phyloP scores from a whole-genome alignment of 2,329 filamentous ascomycete genomes.

The Exserohilum turcica region DNA sequence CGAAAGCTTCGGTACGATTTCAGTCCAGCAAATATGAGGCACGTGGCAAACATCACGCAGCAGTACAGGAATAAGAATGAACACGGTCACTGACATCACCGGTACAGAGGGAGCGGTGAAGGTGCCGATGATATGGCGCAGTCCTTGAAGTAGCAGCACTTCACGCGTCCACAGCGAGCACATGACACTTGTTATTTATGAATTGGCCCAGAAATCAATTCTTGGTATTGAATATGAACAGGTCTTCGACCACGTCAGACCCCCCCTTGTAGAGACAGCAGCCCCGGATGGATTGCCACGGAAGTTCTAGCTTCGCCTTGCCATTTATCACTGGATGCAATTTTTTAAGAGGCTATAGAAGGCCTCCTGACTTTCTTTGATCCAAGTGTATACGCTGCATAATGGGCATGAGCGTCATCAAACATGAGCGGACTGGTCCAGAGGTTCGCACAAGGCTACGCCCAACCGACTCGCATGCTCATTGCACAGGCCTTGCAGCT shows the following conservation, averaged over 20 bases:
- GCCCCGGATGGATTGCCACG: neutral
- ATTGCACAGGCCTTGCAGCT: neutral
- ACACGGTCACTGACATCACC: slow-evolving; percentile 2
- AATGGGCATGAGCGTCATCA: neutral
- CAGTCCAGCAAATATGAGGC: slow-evolving; percentile 10
- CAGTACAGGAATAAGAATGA: neutral
- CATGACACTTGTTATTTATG: neutral
- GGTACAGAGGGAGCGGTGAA: neutral
- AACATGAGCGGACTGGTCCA: neutral
- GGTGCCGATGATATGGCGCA: neutral
- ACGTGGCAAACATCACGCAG: slow-evolving; percentile 17
- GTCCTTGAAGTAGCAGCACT: neutral
- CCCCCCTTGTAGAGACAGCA: neutral
- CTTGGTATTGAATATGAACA: neutral
- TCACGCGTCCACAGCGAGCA: neutral
- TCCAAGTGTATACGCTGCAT: neutral
- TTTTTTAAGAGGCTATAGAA: neutral
- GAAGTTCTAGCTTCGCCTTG: neutral
- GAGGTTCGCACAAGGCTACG: neutral
- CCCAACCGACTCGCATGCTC: neutral
- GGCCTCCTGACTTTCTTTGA: neutral
- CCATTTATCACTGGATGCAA: neutral
- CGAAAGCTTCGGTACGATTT: neutral
- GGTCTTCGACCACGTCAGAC: slow-evolving; percentile 7
- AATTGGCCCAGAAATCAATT: neutral